Evolutionary conservation across 345 rosid species (phyloP).

Genomic region (Citrus australasica): DNA sequence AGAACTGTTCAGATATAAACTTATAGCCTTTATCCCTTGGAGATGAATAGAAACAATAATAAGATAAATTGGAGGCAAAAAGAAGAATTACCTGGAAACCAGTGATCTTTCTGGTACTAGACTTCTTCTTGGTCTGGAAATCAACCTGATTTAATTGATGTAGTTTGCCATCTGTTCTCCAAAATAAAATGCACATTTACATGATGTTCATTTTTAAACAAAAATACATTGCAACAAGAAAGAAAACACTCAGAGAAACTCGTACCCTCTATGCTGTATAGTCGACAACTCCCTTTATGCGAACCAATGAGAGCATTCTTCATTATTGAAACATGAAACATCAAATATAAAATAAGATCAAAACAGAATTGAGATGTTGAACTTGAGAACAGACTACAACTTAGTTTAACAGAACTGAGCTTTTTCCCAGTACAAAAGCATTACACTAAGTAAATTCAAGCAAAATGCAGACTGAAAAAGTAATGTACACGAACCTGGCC

Average conservation of each 20-base stretch:
- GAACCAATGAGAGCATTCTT: constrained; percentile 90
- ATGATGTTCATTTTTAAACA: background rate
- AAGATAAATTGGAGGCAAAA: background rate
- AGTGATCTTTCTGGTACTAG: constrained; percentile 69
- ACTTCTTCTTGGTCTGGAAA: constrained; percentile 57
- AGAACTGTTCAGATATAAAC: constrained; percentile 45
- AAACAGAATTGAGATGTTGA: background rate
- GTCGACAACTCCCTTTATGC: constrained; percentile 72
- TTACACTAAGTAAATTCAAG: too few species aligned
- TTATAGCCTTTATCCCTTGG: constrained; percentile 6
- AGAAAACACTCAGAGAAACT: background rate
- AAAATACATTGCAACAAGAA: background rate
- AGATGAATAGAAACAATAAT: background rate
- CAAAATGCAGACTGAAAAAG: background rate
- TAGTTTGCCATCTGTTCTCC: constrained; percentile 59
- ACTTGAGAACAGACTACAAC: background rate
- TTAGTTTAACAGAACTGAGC: background rate
- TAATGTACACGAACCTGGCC: constrained; percentile 61
- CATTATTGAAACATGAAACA: constrained; percentile 16
- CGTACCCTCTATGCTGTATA: constrained; percentile 69
- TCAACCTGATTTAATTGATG: constrained; percentile 47
- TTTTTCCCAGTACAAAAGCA: background rate
- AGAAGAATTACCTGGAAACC: constrained; percentile 70
- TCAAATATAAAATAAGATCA: constrained; percentile 12
- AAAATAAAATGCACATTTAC: constrained; percentile 5